Conservation (phyloP, 805 yeast genomes). For the Candida odintsovae region DNA sequence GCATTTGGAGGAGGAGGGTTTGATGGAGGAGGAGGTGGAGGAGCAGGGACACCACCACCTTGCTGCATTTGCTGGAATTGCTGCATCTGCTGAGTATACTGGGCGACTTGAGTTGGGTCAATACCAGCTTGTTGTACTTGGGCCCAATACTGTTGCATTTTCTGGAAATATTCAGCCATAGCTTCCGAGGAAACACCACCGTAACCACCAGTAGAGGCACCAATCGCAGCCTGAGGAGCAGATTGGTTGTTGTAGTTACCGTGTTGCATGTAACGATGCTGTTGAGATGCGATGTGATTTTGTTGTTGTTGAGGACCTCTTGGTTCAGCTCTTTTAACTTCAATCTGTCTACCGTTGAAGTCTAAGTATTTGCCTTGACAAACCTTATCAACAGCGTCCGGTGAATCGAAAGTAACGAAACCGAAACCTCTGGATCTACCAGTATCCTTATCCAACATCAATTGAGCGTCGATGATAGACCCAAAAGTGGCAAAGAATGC, state of each 20-base stretch:
- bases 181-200: conserved; percentile 38
- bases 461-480: conserved; percentile 87
- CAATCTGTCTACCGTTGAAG: conserved; percentile 82
- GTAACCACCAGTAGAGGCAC: conserved; percentile 10
- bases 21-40: conserved; percentile 13
- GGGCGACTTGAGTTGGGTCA: conserved; percentile 26
- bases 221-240: conserved; percentile 17
- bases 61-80: conserved; percentile 6
- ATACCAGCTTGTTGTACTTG: conserved; percentile 39
- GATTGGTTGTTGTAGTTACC: conserved; percentile 13
- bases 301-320: conserved; percentile 57
- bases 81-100: conserved; percentile 25
- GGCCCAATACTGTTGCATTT: conserved; percentile 59
- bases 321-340: conserved; percentile 80
- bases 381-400: conserved; percentile 88
- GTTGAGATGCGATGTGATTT: conserved; percentile 27
- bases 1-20: conserved; percentile 28
- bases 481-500: conserved; percentile 85
- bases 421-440: conserved; percentile 98
- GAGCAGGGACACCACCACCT: conserved; percentile 8
- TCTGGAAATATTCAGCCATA: conserved; percentile 59
- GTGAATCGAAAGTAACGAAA: conserved; percentile 90
- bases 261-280: conserved; percentile 21
- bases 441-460: conserved; percentile 95
- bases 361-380: conserved; percentile 75